Base-by-base conservation (phyloP, 164 flowering plant species). In the Tetrastigma voinierianum region DNA sequence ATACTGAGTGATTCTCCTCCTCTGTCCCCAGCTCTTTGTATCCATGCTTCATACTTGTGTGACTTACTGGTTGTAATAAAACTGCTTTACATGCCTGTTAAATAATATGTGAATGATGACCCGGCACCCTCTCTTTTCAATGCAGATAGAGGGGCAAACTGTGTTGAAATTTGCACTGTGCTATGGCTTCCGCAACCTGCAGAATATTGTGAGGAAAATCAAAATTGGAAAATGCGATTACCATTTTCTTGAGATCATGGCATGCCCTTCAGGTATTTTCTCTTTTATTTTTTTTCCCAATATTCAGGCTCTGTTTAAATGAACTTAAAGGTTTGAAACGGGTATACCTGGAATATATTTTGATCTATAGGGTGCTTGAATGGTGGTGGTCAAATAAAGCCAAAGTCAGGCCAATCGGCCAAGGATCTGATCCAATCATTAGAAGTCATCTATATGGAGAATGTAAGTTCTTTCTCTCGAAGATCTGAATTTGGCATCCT, bases 381-480 rank as follows among this genome's bases (percentile, higher is more conserved):
- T 83, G 99, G 98, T 61, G 98, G 98, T 17, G 98, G 99, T 67
- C 99, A 96, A 74, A 78, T 96, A 69, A 92, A 93, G 69, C 91
- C 90, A 51, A 84, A 81, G 74, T 81, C 77, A 2, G 95, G 92
- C 20, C 97, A 96, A 74, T 84, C 99, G 47, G 90, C 75, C 7
- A 96, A 91, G 76, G 97, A 82, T 24, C 76, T 90, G 72, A 78
- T 90, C 69, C 84, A 87, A 60, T 69, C 77, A 43, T 76, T 96
- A 68, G 96, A 90, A 78, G 55, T 68, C 21, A 62, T 72, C 6
- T 90, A 96, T 70, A 79, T 80, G 80, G 82, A 93, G 68, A 80
- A 90, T 73, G 98, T 91, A 70, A 84, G 98, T 65, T 32, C 43
- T 46, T 58, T 45, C 7, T 43, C 46, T 68, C 10, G 3, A 32